phyloP scores from a whole-genome alignment of 2,329 filamentous ascomycete species.

The Colletotrichum melonis region DNA sequence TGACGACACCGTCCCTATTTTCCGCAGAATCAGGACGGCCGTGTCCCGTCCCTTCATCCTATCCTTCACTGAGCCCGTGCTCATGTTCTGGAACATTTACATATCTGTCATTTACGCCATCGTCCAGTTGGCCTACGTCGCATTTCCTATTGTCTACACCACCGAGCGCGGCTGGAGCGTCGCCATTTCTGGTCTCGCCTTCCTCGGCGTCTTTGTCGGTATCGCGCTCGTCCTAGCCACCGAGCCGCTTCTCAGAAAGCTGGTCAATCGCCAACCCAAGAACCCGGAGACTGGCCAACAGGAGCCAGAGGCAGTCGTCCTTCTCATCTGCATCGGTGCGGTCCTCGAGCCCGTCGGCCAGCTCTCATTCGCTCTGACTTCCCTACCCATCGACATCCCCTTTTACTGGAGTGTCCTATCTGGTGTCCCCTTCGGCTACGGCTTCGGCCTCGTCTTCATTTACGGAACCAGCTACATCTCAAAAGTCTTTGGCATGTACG shows the following conservation, averaged over 20 bases:
- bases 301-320: conserved; percentile 72
- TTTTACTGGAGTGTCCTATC: conserved; percentile 72
- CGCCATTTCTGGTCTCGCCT: conserved; percentile 63
- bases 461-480: conserved; percentile 74
- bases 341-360: conserved; percentile 68
- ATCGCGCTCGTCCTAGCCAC: conserved; percentile 48
- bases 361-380: conserved; percentile 75
- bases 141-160: conserved; percentile 71
- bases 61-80: conserved; percentile 70
- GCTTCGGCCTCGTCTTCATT: conserved; percentile 73
- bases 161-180: conserved; percentile 67
- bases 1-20: conserved; percentile 65
- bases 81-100: conserved; percentile 65
- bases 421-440: conserved; percentile 71
- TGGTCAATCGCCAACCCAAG: conserved; percentile 69
- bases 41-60: conserved; percentile 70
- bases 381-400: conserved; percentile 66
- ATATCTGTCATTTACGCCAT: conserved; percentile 73
- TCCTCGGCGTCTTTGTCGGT: conserved; percentile 34
- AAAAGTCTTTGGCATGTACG: conserved; percentile 73
- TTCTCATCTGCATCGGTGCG: conserved; percentile 71
- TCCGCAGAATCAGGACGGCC: conserved; percentile 66
- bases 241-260: conserved; percentile 52
- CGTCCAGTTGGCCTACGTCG: conserved; percentile 73
- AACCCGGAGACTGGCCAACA: conserved; percentile 69